Conservation (phyloP, 2,329 filamentous ascomycete genomes). For the Pestalotiopsis sp. region DNA sequence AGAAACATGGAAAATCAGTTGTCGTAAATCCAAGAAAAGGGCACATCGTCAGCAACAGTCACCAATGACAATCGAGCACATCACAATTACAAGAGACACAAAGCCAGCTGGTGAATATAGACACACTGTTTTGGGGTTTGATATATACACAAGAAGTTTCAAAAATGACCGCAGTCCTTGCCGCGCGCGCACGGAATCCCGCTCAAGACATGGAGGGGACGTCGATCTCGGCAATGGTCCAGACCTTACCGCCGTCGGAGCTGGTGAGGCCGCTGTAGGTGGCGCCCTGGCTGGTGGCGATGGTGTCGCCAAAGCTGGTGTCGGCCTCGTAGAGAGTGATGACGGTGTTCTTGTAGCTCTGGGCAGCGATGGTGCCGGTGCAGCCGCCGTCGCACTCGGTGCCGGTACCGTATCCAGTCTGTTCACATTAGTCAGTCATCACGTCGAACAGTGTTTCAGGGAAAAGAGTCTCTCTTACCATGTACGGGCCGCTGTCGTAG, state of each 20-base stretch:
- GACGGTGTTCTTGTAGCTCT: constrained; percentile 12
- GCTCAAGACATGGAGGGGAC: constrained; percentile 2
- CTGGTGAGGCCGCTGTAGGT: constrained; percentile 6
- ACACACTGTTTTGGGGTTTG: not conserved
- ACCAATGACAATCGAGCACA: too few relatives aligned
- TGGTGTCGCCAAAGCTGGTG: constrained; percentile 6
- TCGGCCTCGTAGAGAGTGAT: constrained; percentile 8
- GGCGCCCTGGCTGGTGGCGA: constrained; percentile 10
- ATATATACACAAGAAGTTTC: constrained; percentile 6
- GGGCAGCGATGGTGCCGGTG: constrained; percentile 10
- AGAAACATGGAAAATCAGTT: not conserved
- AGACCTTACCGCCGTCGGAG: constrained; percentile 1
- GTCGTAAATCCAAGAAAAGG: too few relatives aligned
- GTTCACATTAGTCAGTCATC: not conserved
- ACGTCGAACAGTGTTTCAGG: not conserved
- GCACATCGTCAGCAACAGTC: too few relatives aligned
- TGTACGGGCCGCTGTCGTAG: constrained; percentile 9
- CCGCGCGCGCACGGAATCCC: not conserved
- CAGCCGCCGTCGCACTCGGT: constrained; percentile 12
- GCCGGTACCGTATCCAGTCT: constrained; percentile 12
- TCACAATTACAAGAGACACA: not conserved
- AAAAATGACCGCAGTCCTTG: not conserved
- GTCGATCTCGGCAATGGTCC: constrained; percentile 6
- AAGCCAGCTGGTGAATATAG: not conserved
- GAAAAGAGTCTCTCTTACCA: not conserved